These are phyloP conservation scores for Aspergillus sp. DNA, from an alignment of 2,329 filamentous ascomycete genomes.

Conservation along the genomic window DNA sequence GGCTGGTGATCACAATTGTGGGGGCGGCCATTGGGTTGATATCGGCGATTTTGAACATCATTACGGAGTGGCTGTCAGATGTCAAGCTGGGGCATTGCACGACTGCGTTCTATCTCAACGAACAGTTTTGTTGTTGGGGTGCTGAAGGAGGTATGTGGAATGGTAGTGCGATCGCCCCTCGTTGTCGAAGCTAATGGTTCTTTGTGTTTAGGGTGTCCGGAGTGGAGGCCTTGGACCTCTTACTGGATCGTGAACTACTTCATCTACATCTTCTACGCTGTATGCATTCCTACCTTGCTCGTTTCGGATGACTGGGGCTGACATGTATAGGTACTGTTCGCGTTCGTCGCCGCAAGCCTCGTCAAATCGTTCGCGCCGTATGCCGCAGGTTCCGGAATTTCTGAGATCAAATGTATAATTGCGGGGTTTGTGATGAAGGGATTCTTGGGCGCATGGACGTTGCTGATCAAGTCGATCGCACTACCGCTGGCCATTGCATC, in stretches of 20 bases:
- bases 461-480: slow-evolving; percentile 90
- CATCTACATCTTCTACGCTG: slow-evolving; percentile 82
- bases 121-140: slow-evolving; percentile 97
- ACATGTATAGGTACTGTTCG: slow-evolving; percentile 66
- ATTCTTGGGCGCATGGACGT: slow-evolving; percentile 86
- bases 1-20: slow-evolving; percentile 95
- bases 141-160: slow-evolving; percentile 71
- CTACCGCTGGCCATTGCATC: slow-evolving; percentile 91
- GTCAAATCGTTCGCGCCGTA: slow-evolving; percentile 94
- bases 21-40: slow-evolving; percentile 89
- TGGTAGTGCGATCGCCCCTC: neutral
- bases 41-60: slow-evolving; percentile 88
- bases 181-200: slow-evolving; percentile 6
- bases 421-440: slow-evolving; percentile 99
- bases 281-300: slow-evolving; percentile 42
- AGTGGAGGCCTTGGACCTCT: slow-evolving; percentile 88
- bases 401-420: slow-evolving; percentile 99
- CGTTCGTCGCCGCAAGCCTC: slow-evolving; percentile 76
- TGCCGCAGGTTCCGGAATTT: slow-evolving; percentile 93
- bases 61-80: slow-evolving; percentile 95
- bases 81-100: slow-evolving; percentile 95
- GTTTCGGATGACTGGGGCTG: neutral
- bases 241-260: slow-evolving; percentile 80
- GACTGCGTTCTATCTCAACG: slow-evolving; percentile 94
- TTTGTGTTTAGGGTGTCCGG: slow-evolving; percentile 64